A percentile compares a stretch with the other conserved stretches of the same genome.
phyloP scores from a whole-genome alignment of 2,329 filamentous ascomycete species.

The Drechslerella coelobrocha region DNA sequence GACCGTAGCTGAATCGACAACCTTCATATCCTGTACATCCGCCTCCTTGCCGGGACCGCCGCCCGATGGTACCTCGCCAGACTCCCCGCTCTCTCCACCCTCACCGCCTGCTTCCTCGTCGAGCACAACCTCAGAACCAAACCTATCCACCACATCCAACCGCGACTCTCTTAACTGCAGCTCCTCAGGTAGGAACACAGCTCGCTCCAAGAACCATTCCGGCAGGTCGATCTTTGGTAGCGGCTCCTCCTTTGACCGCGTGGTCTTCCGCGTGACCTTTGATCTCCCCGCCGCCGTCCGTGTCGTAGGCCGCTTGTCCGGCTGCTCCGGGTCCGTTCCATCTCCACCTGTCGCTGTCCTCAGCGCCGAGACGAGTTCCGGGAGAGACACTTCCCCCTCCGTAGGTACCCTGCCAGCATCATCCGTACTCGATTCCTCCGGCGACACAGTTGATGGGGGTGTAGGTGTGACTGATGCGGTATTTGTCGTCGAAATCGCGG shows the following conservation, averaged over 20 bases:
- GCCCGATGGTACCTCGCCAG: constrained; percentile 5
- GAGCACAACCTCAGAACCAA: constrained; percentile 50
- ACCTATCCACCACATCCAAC: constrained; percentile 49
- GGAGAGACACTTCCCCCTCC: constrained; percentile 19
- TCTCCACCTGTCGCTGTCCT: constrained; percentile 51
- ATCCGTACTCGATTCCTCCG: constrained; percentile 35
- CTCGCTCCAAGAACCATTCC: constrained; percentile 65
- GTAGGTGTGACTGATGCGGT: constrained; percentile 1
- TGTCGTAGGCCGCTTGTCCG: constrained; percentile 38
- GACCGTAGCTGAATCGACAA: constrained; percentile 1
- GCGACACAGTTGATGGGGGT: constrained; percentile 3
- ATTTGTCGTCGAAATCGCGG: neutral
- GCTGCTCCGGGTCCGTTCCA: constrained; percentile 54
- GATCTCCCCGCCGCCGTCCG: constrained; percentile 6
- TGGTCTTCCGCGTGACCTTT: constrained; percentile 32
- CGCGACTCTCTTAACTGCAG: constrained; percentile 16
- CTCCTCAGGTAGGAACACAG: constrained; percentile 61
- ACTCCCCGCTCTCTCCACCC: constrained; percentile 40
- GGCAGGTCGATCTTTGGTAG: constrained; percentile 62
- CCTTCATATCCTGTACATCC: constrained; percentile 27
- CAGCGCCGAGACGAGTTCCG: constrained; percentile 22
- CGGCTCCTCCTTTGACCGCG: constrained; percentile 38
- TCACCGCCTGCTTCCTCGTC: constrained; percentile 49
- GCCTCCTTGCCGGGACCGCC: constrained; percentile 44
- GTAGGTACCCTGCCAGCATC: constrained; percentile 6